phyloP scores from a whole-genome alignment of 2,329 filamentous ascomycete genomes.

The Alternaria gansuensis region DNA sequence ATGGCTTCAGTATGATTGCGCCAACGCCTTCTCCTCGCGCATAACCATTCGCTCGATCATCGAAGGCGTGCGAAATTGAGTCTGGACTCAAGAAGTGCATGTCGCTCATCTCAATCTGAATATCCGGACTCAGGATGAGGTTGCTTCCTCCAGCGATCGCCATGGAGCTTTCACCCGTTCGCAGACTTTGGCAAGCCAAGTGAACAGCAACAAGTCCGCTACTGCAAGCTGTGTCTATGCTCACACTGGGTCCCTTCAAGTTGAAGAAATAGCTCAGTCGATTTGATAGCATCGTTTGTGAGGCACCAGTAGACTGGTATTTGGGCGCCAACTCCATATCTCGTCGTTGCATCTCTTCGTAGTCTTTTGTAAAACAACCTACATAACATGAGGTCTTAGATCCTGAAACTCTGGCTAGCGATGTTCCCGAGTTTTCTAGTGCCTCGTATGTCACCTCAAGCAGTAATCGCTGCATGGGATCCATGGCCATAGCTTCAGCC shows the following conservation, averaged over 20 bases:
- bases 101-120: constrained; percentile 26
- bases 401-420: constrained; percentile 25
- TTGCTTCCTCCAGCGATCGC: constrained; percentile 31
- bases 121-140: constrained; percentile 31
- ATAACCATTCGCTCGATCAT: constrained; percentile 68
- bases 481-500: constrained; percentile 36
- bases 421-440: constrained; percentile 30
- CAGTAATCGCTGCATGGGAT: constrained; percentile 37
- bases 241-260: constrained; percentile 32
- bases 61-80: constrained; percentile 50
- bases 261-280: constrained; percentile 34
- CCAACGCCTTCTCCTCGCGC: constrained; percentile 68
- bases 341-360: constrained; percentile 28
- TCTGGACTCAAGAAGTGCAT: constrained; percentile 41
- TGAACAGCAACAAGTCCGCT: constrained; percentile 32
- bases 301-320: constrained; percentile 26
- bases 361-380: constrained; percentile 32
- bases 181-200: constrained; percentile 38
- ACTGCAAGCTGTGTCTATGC: constrained; percentile 39
- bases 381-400: constrained; percentile 33
- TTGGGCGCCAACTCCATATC: constrained; percentile 26
- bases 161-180: constrained; percentile 34
- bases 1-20: constrained; percentile 39
- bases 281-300: constrained; percentile 25
- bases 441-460: constrained; percentile 39